These are phyloP conservation scores for Pisolithus sp. DNA, from an alignment of 768 basidiomycete species.

Conservation along the genomic window DNA sequence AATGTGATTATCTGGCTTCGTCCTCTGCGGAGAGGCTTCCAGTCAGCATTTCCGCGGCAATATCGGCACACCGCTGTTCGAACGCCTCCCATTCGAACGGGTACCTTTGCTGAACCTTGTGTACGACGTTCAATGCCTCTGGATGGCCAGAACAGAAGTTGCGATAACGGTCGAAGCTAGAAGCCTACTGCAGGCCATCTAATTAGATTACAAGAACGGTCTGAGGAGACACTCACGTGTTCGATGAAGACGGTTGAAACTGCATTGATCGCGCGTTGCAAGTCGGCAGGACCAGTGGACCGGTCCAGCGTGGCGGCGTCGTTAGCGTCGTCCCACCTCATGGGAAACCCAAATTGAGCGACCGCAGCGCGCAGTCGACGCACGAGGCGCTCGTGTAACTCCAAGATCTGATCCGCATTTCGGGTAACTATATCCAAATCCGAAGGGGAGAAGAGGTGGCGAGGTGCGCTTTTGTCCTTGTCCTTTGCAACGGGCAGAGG, in stretches of 20 bases:
- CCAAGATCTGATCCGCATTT: slow-evolving; percentile 62
- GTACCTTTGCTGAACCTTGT: slow-evolving; percentile 55
- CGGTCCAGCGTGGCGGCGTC: slow-evolving; percentile 6
- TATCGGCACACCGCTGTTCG: slow-evolving; percentile 67
- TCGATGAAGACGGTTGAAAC: slow-evolving; percentile 54
- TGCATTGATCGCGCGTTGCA: slow-evolving; percentile 30
- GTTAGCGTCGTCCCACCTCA: slow-evolving; percentile 23
- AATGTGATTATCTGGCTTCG: slow-evolving; percentile 3
- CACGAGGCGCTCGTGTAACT: slow-evolving; percentile 64
- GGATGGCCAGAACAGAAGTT: slow-evolving; percentile 83
- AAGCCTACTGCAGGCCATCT: slow-evolving; percentile 42
- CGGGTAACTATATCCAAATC: slow-evolving; percentile 58
- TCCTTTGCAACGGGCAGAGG: slow-evolving; percentile 15
- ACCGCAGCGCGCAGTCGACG: slow-evolving; percentile 45
- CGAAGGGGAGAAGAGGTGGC: slow-evolving; percentile 47
- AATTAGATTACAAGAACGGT: neutral
- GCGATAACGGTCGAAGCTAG: slow-evolving; percentile 74
- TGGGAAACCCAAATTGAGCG: slow-evolving; percentile 44
- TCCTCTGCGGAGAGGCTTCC: slow-evolving; percentile 11
- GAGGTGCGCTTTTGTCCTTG: slow-evolving; percentile 31
- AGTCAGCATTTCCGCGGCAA: slow-evolving; percentile 37
- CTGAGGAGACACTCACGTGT: slow-evolving; percentile 34
- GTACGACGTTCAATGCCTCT: slow-evolving; percentile 71
- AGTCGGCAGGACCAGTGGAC: slow-evolving; percentile 33
- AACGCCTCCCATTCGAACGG: slow-evolving; percentile 77